phyloP scores from a whole-genome alignment of 257 asterid genomes.

The Rauvolfia tetraphylla region DNA sequence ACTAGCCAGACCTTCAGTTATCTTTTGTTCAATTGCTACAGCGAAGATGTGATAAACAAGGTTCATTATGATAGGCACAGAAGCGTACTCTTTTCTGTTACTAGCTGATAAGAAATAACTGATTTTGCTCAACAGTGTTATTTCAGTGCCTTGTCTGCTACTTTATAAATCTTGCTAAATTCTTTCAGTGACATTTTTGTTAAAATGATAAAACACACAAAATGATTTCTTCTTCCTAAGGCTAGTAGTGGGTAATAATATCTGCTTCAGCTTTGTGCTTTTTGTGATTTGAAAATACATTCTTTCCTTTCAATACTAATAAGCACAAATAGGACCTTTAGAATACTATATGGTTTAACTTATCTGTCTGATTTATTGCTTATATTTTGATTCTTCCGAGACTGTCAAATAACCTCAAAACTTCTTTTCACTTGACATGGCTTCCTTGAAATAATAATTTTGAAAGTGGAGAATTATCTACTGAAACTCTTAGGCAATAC shows the following conservation, averaged over 20 bases:
- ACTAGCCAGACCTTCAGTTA: slow-evolving; percentile 69
- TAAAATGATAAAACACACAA: not conserved
- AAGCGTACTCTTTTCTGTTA: not conserved
- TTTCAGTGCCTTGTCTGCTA: not conserved
- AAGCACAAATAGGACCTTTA: not conserved
- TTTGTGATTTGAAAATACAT: not conserved
- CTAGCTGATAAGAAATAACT: not conserved
- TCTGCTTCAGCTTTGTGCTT: not conserved
- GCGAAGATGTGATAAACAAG: slow-evolving; percentile 65
- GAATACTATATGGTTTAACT: not conserved
- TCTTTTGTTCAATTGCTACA: slow-evolving; percentile 56
- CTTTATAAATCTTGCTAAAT: not conserved
- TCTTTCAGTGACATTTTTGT: not conserved
- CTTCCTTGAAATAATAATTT: not conserved
- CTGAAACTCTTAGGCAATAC: not conserved
- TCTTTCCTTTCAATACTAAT: not conserved
- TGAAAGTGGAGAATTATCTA: not conserved
- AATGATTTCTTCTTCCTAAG: not conserved
- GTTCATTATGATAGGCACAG: slow-evolving; percentile 26
- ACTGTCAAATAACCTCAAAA: not conserved
- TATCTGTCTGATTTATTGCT: not conserved
- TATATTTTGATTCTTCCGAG: not conserved
- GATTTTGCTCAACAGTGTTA: not conserved
- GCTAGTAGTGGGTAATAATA: not conserved
- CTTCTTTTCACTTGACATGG: not conserved